Base-by-base conservation (phyloP, 2,329 filamentous ascomycete genomes). In the Fusarium ambrosium region DNA sequence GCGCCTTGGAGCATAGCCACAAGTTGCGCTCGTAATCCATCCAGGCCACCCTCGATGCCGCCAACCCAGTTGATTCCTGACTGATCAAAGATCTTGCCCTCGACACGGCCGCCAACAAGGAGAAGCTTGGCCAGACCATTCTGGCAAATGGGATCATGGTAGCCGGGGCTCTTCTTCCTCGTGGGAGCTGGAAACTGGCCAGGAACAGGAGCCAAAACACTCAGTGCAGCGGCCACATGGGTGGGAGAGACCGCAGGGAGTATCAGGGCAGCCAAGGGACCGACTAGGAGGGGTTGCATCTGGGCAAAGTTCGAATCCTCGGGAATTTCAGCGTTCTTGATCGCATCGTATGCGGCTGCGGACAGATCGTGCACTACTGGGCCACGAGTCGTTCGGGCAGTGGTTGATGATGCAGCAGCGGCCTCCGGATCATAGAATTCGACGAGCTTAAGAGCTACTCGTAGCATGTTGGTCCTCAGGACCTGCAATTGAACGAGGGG, bases 391-490 rank as follows among this genome's bases (percentile, higher is more conserved):
- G 82, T 81, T n/a, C 80, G 79, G 2, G 73, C 76, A 4, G 79
- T 82, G 3, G 73, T 77, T 4, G 82, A 78, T 34, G 80, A 78
- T 16, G 81, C 78, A 6, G 81, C 76, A 20, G 85, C 83, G 5
- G 76, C 82, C 43, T 84, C 84, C 72, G 87, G 89, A 81, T 89
- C 89, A 81, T 90, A 97, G 84, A 95, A 97, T 81, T 98, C 96
- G 71, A 95, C 92, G 62, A 98, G 90, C 75, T 93, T 92, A 71
- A 98, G 86, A 1, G 96, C 95, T 20, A 94, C 91, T 75, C 92
- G 92, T 81, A 99, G 94, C 80, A 99, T 97, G 80, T 94, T 93
- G 16, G 94, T 97, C 80, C 97, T 93, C 66, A 99, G 87, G 29
- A 97, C 94, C 82, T 97, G 93, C 29, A 98, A 82, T 83, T 94